Conservation (phyloP, 2,329 filamentous ascomycete genomes). For the Huntiella savannae region DNA sequence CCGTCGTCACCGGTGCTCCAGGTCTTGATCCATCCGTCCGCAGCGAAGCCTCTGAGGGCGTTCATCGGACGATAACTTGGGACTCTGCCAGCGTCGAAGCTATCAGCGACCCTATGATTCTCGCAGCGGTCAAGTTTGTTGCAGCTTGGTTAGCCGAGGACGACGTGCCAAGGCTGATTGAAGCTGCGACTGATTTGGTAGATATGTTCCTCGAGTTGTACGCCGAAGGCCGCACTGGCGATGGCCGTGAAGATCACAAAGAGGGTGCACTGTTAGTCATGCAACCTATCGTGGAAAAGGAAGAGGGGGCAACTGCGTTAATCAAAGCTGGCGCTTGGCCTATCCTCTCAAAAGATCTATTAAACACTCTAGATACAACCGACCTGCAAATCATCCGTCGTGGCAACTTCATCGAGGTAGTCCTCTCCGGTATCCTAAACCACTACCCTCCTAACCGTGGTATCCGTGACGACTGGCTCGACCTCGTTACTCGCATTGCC, state of each 20-base stretch:
- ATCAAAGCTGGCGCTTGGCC: conserved; percentile 34
- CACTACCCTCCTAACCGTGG: not conserved
- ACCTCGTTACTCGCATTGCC: conserved; percentile 30
- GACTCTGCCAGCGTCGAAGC: conserved; percentile 31
- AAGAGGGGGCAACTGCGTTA: conserved; percentile 29
- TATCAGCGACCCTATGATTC: conserved; percentile 36
- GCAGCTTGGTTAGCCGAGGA: conserved; percentile 53
- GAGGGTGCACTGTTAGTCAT: conserved; percentile 38
- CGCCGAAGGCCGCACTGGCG: conserved; percentile 20
- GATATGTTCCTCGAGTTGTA: conserved; percentile 49
- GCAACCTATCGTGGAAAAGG: conserved; percentile 34
- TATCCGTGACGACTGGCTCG: conserved; percentile 34
- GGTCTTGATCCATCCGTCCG: conserved; percentile 41
- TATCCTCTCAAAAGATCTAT: conserved; percentile 30
- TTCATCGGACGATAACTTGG: conserved; percentile 34
- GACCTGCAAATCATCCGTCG: not conserved
- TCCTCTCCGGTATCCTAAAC: conserved; percentile 29
- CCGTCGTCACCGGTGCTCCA: conserved; percentile 39
- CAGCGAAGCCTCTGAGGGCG: conserved; percentile 24
- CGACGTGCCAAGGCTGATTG: conserved; percentile 38
- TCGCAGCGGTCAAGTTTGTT: conserved; percentile 37
- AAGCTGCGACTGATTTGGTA: conserved; percentile 36
- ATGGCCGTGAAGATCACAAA: conserved; percentile 40
- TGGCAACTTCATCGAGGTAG: not conserved
- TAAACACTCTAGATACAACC: conserved; percentile 21